Evolutionary conservation across 2,329 filamentous ascomycete species (phyloP), one percentile per base, ranked within the genome.

Genomic region (Paecilomyces niveus): DNA sequence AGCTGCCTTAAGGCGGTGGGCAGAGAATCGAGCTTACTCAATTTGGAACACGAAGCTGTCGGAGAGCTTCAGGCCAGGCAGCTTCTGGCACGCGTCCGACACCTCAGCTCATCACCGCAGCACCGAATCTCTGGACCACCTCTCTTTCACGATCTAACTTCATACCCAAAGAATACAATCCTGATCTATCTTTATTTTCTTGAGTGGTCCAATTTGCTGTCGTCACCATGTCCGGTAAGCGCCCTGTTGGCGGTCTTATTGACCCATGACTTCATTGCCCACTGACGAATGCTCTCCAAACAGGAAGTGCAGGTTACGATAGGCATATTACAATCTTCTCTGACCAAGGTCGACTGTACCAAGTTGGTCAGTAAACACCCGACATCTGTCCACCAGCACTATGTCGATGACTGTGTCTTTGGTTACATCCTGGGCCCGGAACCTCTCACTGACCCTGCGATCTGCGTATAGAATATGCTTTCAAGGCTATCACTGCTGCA

Each of bases 271-370:
- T 69, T 70, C 67, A 69, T 65, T 64, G 58, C 62, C 61, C 58
- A 65, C 67, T 70, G 57, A 70, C 69, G 53, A 57, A 58, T 26
- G 32, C 26, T 21, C 31, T 18, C 61, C 63, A 63, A 63, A 65
- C 70, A 91, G 88, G 88, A 78, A 89, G 86, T 79, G 88, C 90
- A 78, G 92, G 91, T 73, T 97, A 95, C 80, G 94, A 99, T 80
- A 87, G 94, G 83, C 94, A 99, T 80, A 99, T 99, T 72, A 99
- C 94, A 75, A 97, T 99, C 83, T 99, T 99, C 82, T 97, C 94
- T 62, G 94, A 99, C 78, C 92, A 97, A 80, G 94, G 94, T 72
- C 88, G 94, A 76, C 83, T 99, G 76, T 99, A 97, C 78, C 94
- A 99, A 97, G 94, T 99, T 78, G 94, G 94, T 97, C 85, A 72